Percentiles rank a stretch among this genome's conserved stretches.
Conservation (phyloP, 2,329 filamentous ascomycete genomes). For the Thermothelomyces thermophilus region DNA sequence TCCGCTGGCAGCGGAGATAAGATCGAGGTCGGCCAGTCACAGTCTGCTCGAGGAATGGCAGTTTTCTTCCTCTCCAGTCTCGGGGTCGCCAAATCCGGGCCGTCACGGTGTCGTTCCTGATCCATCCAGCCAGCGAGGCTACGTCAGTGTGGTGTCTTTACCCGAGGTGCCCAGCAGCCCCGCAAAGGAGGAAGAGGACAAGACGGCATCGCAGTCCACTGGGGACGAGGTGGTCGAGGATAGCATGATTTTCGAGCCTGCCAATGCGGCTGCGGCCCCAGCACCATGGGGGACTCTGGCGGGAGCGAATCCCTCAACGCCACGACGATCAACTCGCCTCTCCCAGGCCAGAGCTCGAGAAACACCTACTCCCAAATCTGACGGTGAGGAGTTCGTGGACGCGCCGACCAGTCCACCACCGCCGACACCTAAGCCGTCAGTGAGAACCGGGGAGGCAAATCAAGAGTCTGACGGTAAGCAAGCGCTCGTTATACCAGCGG, state of each 20-base stretch:
- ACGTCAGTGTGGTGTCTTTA: slow-evolving; percentile 19
- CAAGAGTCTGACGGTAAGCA: neutral
- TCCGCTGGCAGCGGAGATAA: slow-evolving; percentile 46
- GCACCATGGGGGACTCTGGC: neutral
- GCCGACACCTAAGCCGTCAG: slow-evolving; percentile 26
- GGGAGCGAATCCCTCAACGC: slow-evolving; percentile 19
- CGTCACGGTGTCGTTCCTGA: slow-evolving; percentile 27
- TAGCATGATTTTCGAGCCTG: slow-evolving; percentile 15
- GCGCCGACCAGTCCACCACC: slow-evolving; percentile 39
- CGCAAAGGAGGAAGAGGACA: neutral
- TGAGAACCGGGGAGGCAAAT: slow-evolving; percentile 20
- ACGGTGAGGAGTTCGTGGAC: slow-evolving; percentile 44
- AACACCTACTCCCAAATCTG: slow-evolving; percentile 35
- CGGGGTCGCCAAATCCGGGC: slow-evolving; percentile 41
- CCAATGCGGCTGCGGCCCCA: neutral
- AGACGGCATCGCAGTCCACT: slow-evolving; percentile 7
- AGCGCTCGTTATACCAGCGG: neutral
- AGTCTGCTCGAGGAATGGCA: slow-evolving; percentile 43
- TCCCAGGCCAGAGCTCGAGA: slow-evolving; percentile 26
- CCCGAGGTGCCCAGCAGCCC: slow-evolving; percentile 13
- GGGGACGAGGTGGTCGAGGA: slow-evolving; percentile 23
- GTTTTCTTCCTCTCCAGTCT: slow-evolving; percentile 49
- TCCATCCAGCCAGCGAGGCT: slow-evolving; percentile 19
- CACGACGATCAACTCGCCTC: slow-evolving; percentile 16
- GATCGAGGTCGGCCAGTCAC: slow-evolving; percentile 39